phyloP scores from a whole-genome alignment of 1,284 basidiomycete genomes.

The Heterobasidion parviporum region DNA sequence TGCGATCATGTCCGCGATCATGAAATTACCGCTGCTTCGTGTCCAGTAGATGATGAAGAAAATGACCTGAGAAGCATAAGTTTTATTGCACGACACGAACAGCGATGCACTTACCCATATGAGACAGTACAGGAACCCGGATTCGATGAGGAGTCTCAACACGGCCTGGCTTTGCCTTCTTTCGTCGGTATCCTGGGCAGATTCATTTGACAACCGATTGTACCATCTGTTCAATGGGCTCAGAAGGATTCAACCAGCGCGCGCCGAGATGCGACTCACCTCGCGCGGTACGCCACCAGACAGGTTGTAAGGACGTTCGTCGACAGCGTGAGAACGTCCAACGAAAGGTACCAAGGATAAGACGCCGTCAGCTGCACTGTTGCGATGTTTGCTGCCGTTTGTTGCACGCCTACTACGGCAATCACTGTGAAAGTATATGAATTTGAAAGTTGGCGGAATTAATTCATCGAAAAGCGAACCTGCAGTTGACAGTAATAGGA shows the following conservation, averaged over 20 bases:
- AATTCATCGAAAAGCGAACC: background rate
- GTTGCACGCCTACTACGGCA: background rate
- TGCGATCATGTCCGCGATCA: constrained; percentile 1
- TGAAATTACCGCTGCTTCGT: background rate
- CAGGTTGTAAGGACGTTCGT: constrained; percentile 2
- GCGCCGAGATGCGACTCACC: background rate
- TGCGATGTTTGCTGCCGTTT: background rate
- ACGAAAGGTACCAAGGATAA: constrained; percentile 1
- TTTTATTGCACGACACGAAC: background rate
- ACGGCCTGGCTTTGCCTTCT: background rate
- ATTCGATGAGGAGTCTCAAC: background rate
- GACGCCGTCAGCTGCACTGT: background rate
- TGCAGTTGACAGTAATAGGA: background rate
- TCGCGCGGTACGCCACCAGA: constrained; percentile 1
- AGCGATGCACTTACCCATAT: background rate
- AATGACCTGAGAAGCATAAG: background rate
- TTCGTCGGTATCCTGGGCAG: too few species aligned
- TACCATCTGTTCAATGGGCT: too few species aligned
- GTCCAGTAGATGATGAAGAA: constrained; percentile 3
- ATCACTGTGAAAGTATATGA: background rate
- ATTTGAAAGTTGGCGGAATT: too few species aligned
- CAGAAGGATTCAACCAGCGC: too few species aligned
- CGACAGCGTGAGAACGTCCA: constrained; percentile 2
- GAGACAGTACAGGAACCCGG: constrained; percentile 1
- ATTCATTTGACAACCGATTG: too few species aligned